Conservation (phyloP, 2,329 filamentous ascomycete genomes). For the Fonsecaea multimorphosa region DNA sequence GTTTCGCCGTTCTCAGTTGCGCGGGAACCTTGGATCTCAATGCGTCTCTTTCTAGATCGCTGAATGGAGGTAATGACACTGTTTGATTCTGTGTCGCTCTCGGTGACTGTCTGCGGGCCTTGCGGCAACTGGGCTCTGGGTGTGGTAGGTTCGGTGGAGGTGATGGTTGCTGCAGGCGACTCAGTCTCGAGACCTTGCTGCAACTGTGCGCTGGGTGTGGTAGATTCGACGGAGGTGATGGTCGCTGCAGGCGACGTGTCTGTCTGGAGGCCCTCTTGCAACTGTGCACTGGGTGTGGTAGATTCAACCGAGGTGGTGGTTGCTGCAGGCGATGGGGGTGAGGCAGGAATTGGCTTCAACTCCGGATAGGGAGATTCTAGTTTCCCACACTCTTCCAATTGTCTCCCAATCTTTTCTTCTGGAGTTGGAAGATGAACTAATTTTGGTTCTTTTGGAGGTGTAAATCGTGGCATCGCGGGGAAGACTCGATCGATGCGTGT, state of each 20-base stretch:
- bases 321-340: slow-evolving; percentile 14
- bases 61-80: slow-evolving; percentile 10
- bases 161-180: not conserved
- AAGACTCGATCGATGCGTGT: slow-evolving; percentile 11
- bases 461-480: slow-evolving; percentile 20
- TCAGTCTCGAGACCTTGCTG: too few relatives aligned
- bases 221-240: slow-evolving; percentile 8
- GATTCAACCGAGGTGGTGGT: slow-evolving; percentile 4
- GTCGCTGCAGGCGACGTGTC: slow-evolving; percentile 23
- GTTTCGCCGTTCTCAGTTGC: slow-evolving; percentile 1
- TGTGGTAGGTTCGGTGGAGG: slow-evolving; percentile 7
- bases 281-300: slow-evolving; percentile 14
- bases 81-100: slow-evolving; percentile 24
- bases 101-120: slow-evolving; percentile 9
- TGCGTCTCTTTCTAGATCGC: slow-evolving; percentile 25
- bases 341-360: not conserved
- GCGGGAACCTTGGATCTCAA: slow-evolving; percentile 19
- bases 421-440: slow-evolving; percentile 6
- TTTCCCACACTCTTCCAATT: not conserved
- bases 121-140: slow-evolving; percentile 19
- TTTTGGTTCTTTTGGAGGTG: slow-evolving; percentile 14
- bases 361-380: slow-evolving; percentile 23
- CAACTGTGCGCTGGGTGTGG: slow-evolving; percentile 3
- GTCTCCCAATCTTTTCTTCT: not conserved
- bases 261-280: slow-evolving; percentile 18